phyloP scores from a whole-genome alignment of 1,284 basidiomycete species.

The Neolentinus lepideus region DNA sequence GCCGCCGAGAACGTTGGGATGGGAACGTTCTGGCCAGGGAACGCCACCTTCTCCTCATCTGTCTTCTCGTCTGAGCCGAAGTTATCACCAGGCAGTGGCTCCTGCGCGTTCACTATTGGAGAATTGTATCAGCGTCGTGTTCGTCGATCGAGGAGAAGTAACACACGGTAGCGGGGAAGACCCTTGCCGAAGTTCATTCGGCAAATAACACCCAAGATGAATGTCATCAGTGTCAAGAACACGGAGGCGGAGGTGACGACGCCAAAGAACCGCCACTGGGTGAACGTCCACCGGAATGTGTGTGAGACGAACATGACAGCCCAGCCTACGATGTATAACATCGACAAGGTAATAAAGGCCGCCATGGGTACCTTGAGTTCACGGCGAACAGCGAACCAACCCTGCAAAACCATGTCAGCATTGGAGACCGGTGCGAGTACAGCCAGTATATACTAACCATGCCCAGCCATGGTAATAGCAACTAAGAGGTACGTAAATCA shows the following conservation, averaged over 20 bases:
- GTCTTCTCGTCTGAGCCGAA: slow-evolving; percentile 28
- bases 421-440: background rate
- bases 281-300: slow-evolving; percentile 71
- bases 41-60: slow-evolving; percentile 58
- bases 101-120: slow-evolving; percentile 45
- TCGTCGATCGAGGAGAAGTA: background rate
- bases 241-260: slow-evolving; percentile 55
- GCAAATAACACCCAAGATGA: slow-evolving; percentile 59
- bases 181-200: slow-evolving; percentile 72
- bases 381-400: slow-evolving; percentile 67
- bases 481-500: slow-evolving; percentile 26
- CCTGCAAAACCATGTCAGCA: slow-evolving; percentile 28
- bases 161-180: slow-evolving; percentile 58
- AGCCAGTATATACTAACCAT: slow-evolving; percentile 25
- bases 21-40: slow-evolving; percentile 44
- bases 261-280: slow-evolving; percentile 68
- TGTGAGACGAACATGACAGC: slow-evolving; percentile 62
- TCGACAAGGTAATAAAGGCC: slow-evolving; percentile 52
- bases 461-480: slow-evolving; percentile 63
- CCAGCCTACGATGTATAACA: slow-evolving; percentile 59
- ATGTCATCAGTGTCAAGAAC: slow-evolving; percentile 42
- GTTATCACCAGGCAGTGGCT: slow-evolving; percentile 45
- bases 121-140: slow-evolving; percentile 5
- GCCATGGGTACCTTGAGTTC: slow-evolving; percentile 55
- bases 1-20: slow-evolving; percentile 49